phyloP scores from a whole-genome alignment of 306 rosid genomes.

The Leucaena leucocephala region DNA sequence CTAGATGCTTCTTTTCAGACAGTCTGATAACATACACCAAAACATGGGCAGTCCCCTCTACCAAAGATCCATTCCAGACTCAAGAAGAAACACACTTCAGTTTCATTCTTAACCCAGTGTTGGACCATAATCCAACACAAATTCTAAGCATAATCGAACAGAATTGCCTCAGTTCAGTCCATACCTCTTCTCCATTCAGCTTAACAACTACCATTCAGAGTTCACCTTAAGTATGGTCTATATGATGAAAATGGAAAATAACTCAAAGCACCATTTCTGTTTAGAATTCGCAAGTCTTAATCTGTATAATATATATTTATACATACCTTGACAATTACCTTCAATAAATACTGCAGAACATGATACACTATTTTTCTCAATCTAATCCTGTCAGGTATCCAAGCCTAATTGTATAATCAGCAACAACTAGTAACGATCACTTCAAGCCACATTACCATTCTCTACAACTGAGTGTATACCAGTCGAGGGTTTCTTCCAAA shows the following conservation, averaged over 20 bases:
- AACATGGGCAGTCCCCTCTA: background rate
- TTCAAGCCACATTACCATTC: background rate
- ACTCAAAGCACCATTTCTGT: background rate
- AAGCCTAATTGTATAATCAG: background rate
- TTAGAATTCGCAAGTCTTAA: background rate
- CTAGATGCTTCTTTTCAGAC: background rate
- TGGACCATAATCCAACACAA: background rate
- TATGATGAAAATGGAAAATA: background rate
- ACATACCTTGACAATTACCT: background rate
- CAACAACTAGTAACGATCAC: background rate
- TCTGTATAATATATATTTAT: background rate
- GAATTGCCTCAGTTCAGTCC: background rate
- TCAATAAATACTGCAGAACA: background rate
- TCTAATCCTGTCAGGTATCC: background rate
- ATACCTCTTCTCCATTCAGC: background rate
- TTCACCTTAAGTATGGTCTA: background rate
- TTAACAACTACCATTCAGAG: background rate
- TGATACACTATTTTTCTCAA: background rate
- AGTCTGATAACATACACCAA: background rate
- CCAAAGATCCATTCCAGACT: slow-evolving; percentile 4
- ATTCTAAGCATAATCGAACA: background rate
- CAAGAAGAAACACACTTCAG: slow-evolving; percentile 10
- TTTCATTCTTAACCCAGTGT: background rate
- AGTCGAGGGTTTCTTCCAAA: background rate
- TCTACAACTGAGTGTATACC: background rate